Percentiles rank a stretch among this genome's conserved stretches.
phyloP scores from a whole-genome alignment of 257 asterid species.

The Nicotiana noctiflora region DNA sequence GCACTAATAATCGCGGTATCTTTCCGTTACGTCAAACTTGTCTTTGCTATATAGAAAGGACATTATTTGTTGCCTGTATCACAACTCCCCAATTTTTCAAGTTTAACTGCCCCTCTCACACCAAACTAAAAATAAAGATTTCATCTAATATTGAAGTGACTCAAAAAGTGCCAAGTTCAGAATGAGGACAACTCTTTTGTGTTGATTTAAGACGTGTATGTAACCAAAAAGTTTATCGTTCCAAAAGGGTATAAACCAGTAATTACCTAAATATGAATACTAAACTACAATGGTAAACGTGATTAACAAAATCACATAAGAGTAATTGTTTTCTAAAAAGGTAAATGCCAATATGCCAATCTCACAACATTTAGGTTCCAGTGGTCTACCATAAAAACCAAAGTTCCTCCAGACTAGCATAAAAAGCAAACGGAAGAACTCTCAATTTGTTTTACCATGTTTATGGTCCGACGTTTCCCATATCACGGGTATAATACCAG shows the following conservation, averaged over 20 bases:
- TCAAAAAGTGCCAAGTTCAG: background rate
- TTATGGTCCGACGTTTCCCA: background rate
- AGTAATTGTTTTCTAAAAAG: background rate
- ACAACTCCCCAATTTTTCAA: no score
- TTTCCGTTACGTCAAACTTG: no score
- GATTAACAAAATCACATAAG: background rate
- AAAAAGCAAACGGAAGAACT: conserved; percentile 14
- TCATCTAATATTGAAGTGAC: no score
- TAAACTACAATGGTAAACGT: background rate
- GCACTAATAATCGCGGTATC: no score
- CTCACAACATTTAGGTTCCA: background rate
- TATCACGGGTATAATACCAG: background rate
- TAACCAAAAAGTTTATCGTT: background rate
- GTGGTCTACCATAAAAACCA: background rate
- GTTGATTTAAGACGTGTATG: background rate
- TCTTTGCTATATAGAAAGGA: no score
- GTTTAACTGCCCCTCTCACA: no score
- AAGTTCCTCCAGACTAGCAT: conserved; percentile 10
- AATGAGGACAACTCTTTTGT: background rate
- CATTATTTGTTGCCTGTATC: no score
- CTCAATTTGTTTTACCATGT: background rate
- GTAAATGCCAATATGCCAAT: background rate
- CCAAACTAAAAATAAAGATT: no score
- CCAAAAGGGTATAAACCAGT: background rate
- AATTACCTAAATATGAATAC: background rate